Evolutionary conservation across 1,284 basidiomycete species (phyloP).

Genomic region (Melampsora americana): DNA sequence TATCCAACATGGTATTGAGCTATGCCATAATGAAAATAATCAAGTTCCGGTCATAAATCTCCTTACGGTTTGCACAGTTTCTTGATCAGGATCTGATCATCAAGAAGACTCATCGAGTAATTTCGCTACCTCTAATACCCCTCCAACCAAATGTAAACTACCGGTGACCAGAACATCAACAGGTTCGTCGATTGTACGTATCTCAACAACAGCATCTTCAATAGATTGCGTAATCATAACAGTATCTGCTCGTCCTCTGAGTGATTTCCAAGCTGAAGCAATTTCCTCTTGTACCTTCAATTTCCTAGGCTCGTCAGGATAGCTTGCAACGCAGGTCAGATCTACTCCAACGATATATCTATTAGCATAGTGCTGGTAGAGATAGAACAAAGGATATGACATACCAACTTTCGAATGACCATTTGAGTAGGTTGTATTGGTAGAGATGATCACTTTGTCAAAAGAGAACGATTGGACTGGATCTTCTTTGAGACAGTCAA

Average conservation of each 20-base stretch:
- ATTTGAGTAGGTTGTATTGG: conserved; percentile 87
- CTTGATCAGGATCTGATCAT: background rate
- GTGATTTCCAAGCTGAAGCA: conserved; percentile 67
- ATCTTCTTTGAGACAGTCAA: conserved; percentile 54
- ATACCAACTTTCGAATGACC: conserved; percentile 62
- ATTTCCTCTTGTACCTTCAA: conserved; percentile 75
- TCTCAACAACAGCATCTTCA: conserved; percentile 70
- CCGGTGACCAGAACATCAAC: conserved; percentile 78
- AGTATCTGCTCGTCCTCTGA: conserved; percentile 62
- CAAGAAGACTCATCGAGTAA: background rate
- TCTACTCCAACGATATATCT: background rate
- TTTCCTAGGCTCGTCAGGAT: conserved; percentile 64
- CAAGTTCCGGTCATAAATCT: too few relatives aligned
- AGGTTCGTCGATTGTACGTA: background rate
- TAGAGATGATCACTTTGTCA: conserved; percentile 84
- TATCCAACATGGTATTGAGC: too few relatives aligned
- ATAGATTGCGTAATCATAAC: conserved; percentile 81
- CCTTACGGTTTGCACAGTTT: too few relatives aligned
- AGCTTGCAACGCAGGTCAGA: conserved; percentile 57
- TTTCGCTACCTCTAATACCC: conserved; percentile 62
- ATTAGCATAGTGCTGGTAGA: background rate
- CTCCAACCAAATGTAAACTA: conserved; percentile 90
- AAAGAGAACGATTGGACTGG: conserved; percentile 61
- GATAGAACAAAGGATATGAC: background rate
- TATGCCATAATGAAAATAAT: too few relatives aligned